Percentiles rank a stretch among this genome's conserved stretches.
Evolutionary conservation across 2,329 filamentous ascomycete genomes (phyloP).

Genomic region (Gaeumannomyces sp.): DNA sequence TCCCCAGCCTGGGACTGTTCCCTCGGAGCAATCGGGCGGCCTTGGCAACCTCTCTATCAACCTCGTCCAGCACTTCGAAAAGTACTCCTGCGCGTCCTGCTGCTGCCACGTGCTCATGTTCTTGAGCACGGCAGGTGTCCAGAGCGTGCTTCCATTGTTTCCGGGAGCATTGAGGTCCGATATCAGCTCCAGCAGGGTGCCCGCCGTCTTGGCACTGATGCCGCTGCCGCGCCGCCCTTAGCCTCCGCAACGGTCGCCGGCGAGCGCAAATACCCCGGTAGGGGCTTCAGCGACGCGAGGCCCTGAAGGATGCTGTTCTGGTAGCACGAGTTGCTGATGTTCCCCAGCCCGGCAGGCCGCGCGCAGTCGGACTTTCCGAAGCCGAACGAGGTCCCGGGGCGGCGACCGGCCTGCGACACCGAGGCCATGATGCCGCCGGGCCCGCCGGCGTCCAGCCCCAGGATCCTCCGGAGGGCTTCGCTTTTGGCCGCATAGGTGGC

Average conservation of each 20-base stretch:
- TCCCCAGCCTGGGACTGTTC: conserved; percentile 32
- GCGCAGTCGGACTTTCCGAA: conserved; percentile 31
- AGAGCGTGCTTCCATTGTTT: conserved; percentile 71
- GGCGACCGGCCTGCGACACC: conserved; percentile 50
- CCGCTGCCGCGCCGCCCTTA: conserved; percentile 15
- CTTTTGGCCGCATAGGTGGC: conserved; percentile 52
- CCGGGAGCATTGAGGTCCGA: conserved; percentile 60
- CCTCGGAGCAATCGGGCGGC: conserved; percentile 30
- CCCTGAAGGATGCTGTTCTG: conserved; percentile 93
- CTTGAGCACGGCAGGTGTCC: conserved; percentile 76
- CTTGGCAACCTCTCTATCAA: conserved; percentile 68
- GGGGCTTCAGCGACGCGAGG: conserved; percentile 65
- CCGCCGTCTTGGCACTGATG: conserved; percentile 2
- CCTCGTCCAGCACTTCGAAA: conserved; percentile 79
- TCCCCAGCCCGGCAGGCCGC: conserved; percentile 66
- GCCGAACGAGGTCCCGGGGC: conserved; percentile 10
- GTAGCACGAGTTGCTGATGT: conserved; percentile 94
- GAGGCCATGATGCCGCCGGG: conserved; percentile 49
- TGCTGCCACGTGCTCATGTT: conserved; percentile 94
- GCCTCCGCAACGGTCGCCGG: conserved; percentile 30
- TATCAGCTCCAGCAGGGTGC: conserved; percentile 58
- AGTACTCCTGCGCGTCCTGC: conserved; percentile 97
- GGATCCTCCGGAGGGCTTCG: conserved; percentile 55
- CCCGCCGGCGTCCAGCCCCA: conserved; percentile 49
- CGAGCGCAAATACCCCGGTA: conserved; percentile 56